A percentile compares a stretch with the other conserved stretches of the same genome.
phyloP scores from a whole-genome alignment of 768 basidiomycete species.

The Boletus rubescentipes region DNA sequence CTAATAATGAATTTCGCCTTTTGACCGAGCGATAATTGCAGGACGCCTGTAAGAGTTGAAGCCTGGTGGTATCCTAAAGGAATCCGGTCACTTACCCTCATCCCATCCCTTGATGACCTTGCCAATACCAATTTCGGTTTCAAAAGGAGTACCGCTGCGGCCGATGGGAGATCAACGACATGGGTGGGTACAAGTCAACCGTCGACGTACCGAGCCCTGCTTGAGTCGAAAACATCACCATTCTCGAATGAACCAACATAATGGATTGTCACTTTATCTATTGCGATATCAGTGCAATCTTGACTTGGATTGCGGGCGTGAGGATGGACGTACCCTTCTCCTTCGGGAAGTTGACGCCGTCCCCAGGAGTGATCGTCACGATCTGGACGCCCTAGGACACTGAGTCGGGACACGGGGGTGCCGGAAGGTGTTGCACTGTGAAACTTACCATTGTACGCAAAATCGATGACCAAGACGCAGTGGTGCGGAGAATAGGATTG shows the following conservation, averaged over 20 bases:
- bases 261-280: conserved; percentile 74
- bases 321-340: conserved; percentile 55
- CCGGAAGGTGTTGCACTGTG: neutral
- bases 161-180: conserved; percentile 7
- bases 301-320: conserved; percentile 5
- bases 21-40: conserved; percentile 70
- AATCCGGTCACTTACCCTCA: conserved; percentile 54
- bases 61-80: neutral
- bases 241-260: conserved; percentile 72
- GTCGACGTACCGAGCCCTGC: conserved; percentile 60
- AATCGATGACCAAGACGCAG: conserved; percentile 29
- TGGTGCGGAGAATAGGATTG: conserved; percentile 23
- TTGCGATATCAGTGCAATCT: conserved; percentile 26
- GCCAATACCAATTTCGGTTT: conserved; percentile 71
- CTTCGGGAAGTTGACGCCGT: conserved; percentile 64
- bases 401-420: neutral
- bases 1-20: conserved; percentile 67
- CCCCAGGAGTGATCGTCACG: conserved; percentile 56
- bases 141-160: conserved; percentile 58
- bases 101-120: conserved; percentile 92
- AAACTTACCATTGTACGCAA: conserved; percentile 32
- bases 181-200: neutral
- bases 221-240: conserved; percentile 73
- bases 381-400: conserved; percentile 66
- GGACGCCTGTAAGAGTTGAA: conserved; percentile 53